Percentiles rank a stretch among this genome's conserved stretches.
Evolutionary conservation across 1,284 basidiomycete genomes (phyloP).

Genomic region (Ustilago lituana): DNA sequence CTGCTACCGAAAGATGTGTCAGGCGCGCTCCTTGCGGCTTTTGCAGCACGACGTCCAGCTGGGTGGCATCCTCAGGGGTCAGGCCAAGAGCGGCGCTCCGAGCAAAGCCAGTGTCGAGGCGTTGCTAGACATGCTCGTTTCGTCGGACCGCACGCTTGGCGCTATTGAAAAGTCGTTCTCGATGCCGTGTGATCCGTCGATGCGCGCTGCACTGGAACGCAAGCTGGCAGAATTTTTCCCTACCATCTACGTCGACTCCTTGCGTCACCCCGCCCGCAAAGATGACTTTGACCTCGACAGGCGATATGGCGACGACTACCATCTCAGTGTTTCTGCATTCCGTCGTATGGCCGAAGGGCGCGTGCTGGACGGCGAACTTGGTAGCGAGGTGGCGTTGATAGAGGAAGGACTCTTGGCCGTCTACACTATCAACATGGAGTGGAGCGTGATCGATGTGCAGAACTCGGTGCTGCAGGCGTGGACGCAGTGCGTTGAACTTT

Average conservation of each 20-base stretch:
- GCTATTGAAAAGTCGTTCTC: constrained; percentile 75
- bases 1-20: constrained; percentile 77
- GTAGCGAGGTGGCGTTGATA: constrained; percentile 39
- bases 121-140: constrained; percentile 73
- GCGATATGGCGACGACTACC: constrained; percentile 81
- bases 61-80: constrained; percentile 59
- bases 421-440: constrained; percentile 79
- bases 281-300: constrained; percentile 72
- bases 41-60: constrained; percentile 66
- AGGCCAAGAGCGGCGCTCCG: constrained; percentile 66
- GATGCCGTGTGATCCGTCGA: constrained; percentile 76
- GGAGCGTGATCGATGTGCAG: constrained; percentile 84
- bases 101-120: constrained; percentile 70
- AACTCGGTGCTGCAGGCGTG: constrained; percentile 79
- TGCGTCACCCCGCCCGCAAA: constrained; percentile 75
- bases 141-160: constrained; percentile 72
- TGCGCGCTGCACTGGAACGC: constrained; percentile 72
- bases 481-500: constrained; percentile 74
- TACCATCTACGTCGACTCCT: constrained; percentile 64
- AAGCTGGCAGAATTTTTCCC: constrained; percentile 65
- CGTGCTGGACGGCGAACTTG: constrained; percentile 25
- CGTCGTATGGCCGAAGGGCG: constrained; percentile 63
- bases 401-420: constrained; percentile 68
- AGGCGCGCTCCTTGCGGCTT: constrained; percentile 79
- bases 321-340: constrained; percentile 71